Base-by-base conservation (phyloP, 208 protist genomes). In the Zelonia costaricensis region DNA sequence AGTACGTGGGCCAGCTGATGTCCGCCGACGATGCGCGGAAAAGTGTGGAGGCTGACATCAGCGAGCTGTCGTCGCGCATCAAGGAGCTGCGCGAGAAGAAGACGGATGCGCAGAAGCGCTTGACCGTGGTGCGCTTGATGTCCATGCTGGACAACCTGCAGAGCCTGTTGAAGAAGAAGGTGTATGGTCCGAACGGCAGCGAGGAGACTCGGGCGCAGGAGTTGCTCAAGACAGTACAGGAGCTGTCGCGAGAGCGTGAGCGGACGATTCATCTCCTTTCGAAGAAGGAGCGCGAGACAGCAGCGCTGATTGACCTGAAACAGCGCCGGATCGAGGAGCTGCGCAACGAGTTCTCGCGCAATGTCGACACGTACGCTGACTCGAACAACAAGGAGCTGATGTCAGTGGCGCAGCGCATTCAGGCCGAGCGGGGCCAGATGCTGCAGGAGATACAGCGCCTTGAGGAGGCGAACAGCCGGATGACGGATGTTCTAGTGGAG, bases 81-180 rank as follows among this genome's bases (percentile, higher is more conserved):
- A 78, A 81, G 42, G 49, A 42, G 5, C 36, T 88, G 5, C 76
- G 46, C 38, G 76, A 74, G 38, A 67, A 70, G 25, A 66, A 62
- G 27, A 45, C 70, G 55, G 67, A 88, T 22, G 77, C 74, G 16
- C 73, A 82, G 57, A 82, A 82, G 55, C 76, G 77, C 9, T 61
- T 94, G 28, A 78, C 76, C 12, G 74, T 94, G 31, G 80, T 81
- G 7, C 78, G 80, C 20, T 53, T 94, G 22, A 78, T 94, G 62
- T 71, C 80, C 15, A 86, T 94, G 76, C 73, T 94, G 38, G 84
- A 94, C 42, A 78, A 94, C 53, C 38, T 94, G 25, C 75, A 88
- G 61, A 60, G 55, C 0, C 76, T 84, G 7, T 57, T 94, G 22
- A 68, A 76, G 53, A 71, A 74, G n/a, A 94, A 86, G 58, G 60